phyloP scores from a whole-genome alignment of 2,329 filamentous ascomycete genomes.

The Monilinia vaccinii-corymbosi region DNA sequence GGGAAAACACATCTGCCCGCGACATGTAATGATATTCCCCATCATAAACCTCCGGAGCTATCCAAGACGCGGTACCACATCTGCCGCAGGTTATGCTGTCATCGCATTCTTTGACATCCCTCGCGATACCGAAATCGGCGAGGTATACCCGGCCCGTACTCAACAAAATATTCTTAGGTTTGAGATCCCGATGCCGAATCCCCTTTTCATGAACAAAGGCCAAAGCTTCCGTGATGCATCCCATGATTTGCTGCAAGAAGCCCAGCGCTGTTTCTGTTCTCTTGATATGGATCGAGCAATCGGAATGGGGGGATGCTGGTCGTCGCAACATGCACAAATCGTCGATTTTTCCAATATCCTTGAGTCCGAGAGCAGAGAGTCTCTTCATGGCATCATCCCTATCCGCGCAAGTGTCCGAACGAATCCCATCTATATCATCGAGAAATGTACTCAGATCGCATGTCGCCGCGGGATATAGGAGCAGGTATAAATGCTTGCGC shows the following conservation, averaged over 20 bases:
- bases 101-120: constrained; percentile 37
- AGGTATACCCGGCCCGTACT: constrained; percentile 38
- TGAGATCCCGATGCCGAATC: constrained; percentile 40
- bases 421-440: constrained; percentile 36
- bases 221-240: constrained; percentile 33
- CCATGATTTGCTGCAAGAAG: constrained; percentile 36
- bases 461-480: constrained; percentile 40
- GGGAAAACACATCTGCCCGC: constrained; percentile 39
- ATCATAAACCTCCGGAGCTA: constrained; percentile 36
- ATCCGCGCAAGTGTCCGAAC: constrained; percentile 33
- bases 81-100: constrained; percentile 36
- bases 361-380: constrained; percentile 33
- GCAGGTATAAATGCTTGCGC: constrained; percentile 35
- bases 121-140: constrained; percentile 41
- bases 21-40: constrained; percentile 37
- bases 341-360: constrained; percentile 28
- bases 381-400: constrained; percentile 32
- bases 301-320: not conserved
- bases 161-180: constrained; percentile 40
- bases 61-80: constrained; percentile 36
- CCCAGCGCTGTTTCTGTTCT: constrained; percentile 30
- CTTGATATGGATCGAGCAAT: not conserved
- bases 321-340: constrained; percentile 9
- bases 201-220: constrained; percentile 26
- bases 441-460: constrained; percentile 38